Evolutionary conservation across 495 filamentous ascomycete genomes (phyloP), one percentile per base, ranked within the genome.

Genomic region (Bacidia gigantensis): DNA sequence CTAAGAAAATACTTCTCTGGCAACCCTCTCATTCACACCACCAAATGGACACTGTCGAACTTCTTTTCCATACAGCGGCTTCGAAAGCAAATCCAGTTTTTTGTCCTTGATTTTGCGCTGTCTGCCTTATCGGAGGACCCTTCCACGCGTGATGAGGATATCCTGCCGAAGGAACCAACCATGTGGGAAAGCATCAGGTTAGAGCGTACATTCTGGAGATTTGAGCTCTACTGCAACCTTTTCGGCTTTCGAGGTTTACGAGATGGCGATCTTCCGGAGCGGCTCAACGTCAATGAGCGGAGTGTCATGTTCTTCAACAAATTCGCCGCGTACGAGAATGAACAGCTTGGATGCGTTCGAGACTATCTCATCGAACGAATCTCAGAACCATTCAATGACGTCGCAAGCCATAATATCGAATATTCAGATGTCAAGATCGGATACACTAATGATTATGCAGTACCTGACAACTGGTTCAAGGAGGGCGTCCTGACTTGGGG

Each of bases 241-340:
- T 44, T 44, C 20, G 9, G 41, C 9, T 17, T 44, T n/a, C 9
- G 14, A 9, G 20, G 14, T 7, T 84, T 90, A 61, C 78, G 83
- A 48, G 85, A 93, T 62, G 70, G 73, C 39, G 77, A 87, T 58
- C 95, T 89, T 66, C 82, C 86, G 49, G 84, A 89, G 59, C 86
- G 95, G 63, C 74, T 95, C 2, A 80, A 87, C 51, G 82, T 83
- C 49, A 74, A 95, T 3, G 88, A 95, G 65, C 80, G 83, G 54
- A 89, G 95, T 62, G 86, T 89, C 65, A 84, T 77, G 50, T 75
- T 95, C 3, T 83, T 95, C 59, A 78, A 84, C 59, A 80, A 81
- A 58, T 82, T 88, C 40, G 81, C 93, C 60, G 82, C 84, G 0
- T 90, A 89, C 55, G 68, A 73, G n/a, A 73, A 82, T 46, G 75